Evolutionary conservation across 768 basidiomycete species (phyloP).

Genomic region (Termitomyces sp.): DNA sequence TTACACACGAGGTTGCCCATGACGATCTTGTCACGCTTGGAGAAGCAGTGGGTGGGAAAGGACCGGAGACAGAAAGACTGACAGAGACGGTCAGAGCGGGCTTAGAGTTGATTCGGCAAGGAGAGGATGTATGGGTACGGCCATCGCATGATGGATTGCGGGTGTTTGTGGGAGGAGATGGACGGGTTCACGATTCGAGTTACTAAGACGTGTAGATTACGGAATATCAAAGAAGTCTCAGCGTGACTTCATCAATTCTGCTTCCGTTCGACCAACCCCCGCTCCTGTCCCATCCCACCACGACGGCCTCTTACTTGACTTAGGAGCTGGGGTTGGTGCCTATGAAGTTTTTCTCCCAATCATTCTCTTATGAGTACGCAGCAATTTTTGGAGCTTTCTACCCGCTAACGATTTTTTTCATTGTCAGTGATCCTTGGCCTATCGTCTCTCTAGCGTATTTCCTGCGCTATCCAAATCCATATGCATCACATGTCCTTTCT

Average conservation of each 20-base stretch:
- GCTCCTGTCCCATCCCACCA: conserved; percentile 3
- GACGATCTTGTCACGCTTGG: conserved; percentile 70
- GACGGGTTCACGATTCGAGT: conserved; percentile 44
- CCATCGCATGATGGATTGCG: conserved; percentile 75
- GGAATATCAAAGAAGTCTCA: conserved; percentile 10
- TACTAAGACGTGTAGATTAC: conserved; percentile 23
- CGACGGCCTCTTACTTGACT: conserved; percentile 6
- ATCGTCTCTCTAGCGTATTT: conserved; percentile 93
- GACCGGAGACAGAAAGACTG: conserved; percentile 20
- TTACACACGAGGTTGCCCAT: conserved; percentile 72
- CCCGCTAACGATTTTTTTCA: conserved; percentile 11
- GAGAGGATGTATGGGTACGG: conserved; percentile 50
- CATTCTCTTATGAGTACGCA: conserved; percentile 50
- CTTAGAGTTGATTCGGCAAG: conserved; percentile 41
- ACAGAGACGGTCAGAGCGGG: conserved; percentile 34
- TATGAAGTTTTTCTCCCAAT: conserved; percentile 56
- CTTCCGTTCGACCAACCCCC: conserved; percentile 3
- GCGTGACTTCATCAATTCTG: conserved; percentile 8
- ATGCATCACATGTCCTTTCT: conserved; percentile 87
- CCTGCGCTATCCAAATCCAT: conserved; percentile 93
- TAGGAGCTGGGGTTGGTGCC: conserved; percentile 24
- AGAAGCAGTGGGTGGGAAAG: conserved; percentile 37
- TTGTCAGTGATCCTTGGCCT: conserved; percentile 81
- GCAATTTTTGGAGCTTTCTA: not conserved
- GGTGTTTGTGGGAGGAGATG: conserved; percentile 37